A percentile compares a stretch with the other conserved stretches of the same genome.
Conservation (phyloP, 306 rosid species). For the Sechiopsis laciniata region DNA sequence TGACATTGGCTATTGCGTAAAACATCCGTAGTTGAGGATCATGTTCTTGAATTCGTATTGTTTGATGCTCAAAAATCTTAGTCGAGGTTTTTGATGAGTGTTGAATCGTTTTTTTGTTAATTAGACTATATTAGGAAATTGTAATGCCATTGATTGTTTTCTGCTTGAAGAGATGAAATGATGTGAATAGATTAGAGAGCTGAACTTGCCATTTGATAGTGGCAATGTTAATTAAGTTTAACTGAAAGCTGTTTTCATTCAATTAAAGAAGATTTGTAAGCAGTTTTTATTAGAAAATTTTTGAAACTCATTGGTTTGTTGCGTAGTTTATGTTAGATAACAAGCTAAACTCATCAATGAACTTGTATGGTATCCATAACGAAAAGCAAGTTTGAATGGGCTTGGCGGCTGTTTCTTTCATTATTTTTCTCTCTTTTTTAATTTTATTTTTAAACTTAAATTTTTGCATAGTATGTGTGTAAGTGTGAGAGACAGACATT, state of each 20-base stretch:
- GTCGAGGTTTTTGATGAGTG: neutral
- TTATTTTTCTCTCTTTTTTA: neutral
- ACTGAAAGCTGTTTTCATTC: neutral
- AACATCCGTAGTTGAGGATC: neutral
- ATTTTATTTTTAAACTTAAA: neutral
- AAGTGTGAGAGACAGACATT: neutral
- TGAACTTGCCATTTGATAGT: neutral
- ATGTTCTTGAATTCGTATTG: neutral
- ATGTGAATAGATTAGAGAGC: neutral
- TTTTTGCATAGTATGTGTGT: neutral
- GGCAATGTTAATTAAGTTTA: neutral
- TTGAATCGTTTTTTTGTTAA: neutral
- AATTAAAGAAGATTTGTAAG: neutral
- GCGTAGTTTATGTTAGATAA: neutral
- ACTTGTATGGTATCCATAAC: neutral
- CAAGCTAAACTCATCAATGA: neutral
- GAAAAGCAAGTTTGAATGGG: neutral
- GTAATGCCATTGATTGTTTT: neutral
- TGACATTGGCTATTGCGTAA: neutral
- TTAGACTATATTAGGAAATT: neutral
- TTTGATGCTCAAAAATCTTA: constrained; percentile 1
- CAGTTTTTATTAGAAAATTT: neutral
- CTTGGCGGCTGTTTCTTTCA: neutral
- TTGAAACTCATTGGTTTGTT: neutral
- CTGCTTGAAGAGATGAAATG: neutral